Percentiles rank a stretch among this genome's conserved stretches.
Evolutionary conservation across 2,329 filamentous ascomycete species (phyloP).

Genomic region (Colletotrichum tabaci): DNA sequence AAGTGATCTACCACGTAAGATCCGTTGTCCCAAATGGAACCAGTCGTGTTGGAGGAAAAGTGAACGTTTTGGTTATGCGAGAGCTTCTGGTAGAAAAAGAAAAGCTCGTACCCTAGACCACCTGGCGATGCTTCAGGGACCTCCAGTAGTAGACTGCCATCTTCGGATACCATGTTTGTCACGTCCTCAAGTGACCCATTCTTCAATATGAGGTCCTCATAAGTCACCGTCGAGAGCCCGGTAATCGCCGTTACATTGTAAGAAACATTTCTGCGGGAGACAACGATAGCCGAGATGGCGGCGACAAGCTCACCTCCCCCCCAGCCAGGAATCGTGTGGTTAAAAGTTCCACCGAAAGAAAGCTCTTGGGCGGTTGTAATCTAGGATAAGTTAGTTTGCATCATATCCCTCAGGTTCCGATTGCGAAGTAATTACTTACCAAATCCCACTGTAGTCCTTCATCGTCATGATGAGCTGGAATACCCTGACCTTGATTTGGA

Average conservation of each 20-base stretch:
- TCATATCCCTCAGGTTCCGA: too few relatives aligned
- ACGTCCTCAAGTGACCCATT: too few relatives aligned
- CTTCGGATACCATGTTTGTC: too few relatives aligned
- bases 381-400: too few relatives aligned
- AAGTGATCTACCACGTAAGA: conserved; percentile 53
- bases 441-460: conserved; percentile 55
- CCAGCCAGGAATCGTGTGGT: conserved; percentile 55
- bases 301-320: conserved; percentile 10
- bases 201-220: not conserved
- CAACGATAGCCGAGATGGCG: not conserved
- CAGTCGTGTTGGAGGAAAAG: not conserved
- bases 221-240: not conserved
- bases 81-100: conserved; percentile 17
- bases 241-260: not conserved
- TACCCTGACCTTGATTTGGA: conserved; percentile 63
- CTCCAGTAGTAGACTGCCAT: too few relatives aligned
- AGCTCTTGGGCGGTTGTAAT: too few relatives aligned
- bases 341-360: conserved; percentile 40
- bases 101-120: conserved; percentile 9
- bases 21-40: conserved; percentile 42
- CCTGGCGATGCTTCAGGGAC: too few relatives aligned
- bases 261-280: conserved; percentile 3
- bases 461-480: conserved; percentile 53
- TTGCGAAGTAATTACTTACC: not conserved
- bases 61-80: conserved; percentile 10